Percentiles rank a stretch among this genome's conserved stretches.
These are phyloP conservation scores for Chlamydomonas applanata DNA, from an alignment of 139 green algal species.

Conservation along the genomic window DNA sequence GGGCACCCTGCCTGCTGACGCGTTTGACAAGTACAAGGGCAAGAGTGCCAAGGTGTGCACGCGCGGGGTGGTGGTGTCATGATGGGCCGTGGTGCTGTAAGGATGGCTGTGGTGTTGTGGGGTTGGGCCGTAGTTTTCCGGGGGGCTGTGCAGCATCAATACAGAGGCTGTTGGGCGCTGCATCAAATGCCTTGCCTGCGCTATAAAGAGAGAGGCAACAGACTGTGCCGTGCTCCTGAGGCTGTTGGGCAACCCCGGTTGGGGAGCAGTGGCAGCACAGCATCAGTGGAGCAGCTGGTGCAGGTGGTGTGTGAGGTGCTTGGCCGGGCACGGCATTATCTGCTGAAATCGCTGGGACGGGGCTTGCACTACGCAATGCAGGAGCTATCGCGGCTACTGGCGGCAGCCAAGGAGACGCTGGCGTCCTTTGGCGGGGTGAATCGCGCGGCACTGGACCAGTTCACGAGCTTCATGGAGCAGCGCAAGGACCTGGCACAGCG, in stretches of 20 bases:
- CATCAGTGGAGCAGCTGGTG: too few relatives aligned
- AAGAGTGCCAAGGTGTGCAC: constrained; percentile 46
- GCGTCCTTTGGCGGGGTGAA: constrained; percentile 87
- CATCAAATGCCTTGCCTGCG: too few relatives aligned
- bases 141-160: too few relatives aligned
- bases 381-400: constrained; percentile 72
- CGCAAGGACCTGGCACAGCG: constrained; percentile 61
- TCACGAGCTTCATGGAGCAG: constrained; percentile 91
- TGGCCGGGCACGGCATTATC: neutral
- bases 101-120: too few relatives aligned
- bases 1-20: constrained; percentile 84
- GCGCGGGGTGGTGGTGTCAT: neutral
- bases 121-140: too few relatives aligned
- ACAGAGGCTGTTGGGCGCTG: too few relatives aligned
- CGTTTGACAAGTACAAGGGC: constrained; percentile 76
- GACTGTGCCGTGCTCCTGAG: too few relatives aligned
- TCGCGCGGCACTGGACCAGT: constrained; percentile 96
- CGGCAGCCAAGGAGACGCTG: constrained; percentile 58
- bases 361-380: constrained; percentile 8
- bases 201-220: too few relatives aligned
- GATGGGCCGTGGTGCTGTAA: too few relatives aligned
- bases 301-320: neutral
- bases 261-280: too few relatives aligned
- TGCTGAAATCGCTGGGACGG: too few relatives aligned
- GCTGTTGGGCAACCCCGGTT: too few relatives aligned